These are phyloP conservation scores for Fusarium setosum DNA, from an alignment of 2,329 filamentous ascomycete genomes.

Conservation along the genomic window DNA sequence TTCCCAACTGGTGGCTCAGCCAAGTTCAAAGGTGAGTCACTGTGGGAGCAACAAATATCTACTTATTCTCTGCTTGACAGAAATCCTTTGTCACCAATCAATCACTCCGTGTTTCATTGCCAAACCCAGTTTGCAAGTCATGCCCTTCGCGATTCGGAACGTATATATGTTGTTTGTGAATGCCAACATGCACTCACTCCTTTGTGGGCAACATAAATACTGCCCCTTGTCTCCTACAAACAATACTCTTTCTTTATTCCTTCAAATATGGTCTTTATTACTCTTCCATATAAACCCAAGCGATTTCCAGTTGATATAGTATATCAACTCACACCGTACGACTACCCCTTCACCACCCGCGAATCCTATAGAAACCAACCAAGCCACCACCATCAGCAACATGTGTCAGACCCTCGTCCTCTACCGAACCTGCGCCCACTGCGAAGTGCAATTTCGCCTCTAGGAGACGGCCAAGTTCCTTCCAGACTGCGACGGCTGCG, in stretches of 20 bases:
- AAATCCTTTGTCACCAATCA: neutral
- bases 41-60: neutral
- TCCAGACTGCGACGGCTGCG: constrained; percentile 34
- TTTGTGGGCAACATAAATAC: constrained; percentile 9
- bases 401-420: constrained; percentile 35
- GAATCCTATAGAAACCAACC: neutral
- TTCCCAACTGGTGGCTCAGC: too few species aligned
- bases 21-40: too few species aligned
- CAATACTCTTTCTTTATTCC: neutral
- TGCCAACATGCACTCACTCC: neutral
- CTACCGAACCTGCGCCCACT: constrained; percentile 33
- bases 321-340: neutral
- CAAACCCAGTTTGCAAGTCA: neutral
- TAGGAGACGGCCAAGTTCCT: constrained; percentile 34
- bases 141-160: too few species aligned
- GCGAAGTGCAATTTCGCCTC: constrained; percentile 23
- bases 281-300: neutral
- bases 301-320: neutral
- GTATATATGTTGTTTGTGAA: constrained; percentile 2
- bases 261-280: too few species aligned
- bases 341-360: neutral
- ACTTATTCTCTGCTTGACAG: neutral
- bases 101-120: too few species aligned
- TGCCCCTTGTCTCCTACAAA: neutral
- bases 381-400: neutral